Conservation (phyloP, 163 green algal genomes). For the Coccomyxa subellipsoidea region DNA sequence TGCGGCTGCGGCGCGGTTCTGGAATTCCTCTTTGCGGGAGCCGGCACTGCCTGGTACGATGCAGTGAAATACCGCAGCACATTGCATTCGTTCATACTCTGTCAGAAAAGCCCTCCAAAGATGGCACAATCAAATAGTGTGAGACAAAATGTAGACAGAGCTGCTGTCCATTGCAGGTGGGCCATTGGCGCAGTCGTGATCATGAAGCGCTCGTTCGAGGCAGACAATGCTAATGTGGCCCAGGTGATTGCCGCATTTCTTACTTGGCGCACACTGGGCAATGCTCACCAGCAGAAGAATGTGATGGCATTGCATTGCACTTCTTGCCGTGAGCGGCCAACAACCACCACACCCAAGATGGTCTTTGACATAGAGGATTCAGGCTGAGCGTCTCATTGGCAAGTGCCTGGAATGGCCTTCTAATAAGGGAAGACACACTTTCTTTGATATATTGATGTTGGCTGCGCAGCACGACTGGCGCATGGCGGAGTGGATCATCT, state of each 20-base stretch:
- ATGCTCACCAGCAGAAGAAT: neutral
- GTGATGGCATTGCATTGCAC: neutral
- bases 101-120: neutral
- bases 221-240: neutral
- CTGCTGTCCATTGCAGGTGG: neutral
- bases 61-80: neutral
- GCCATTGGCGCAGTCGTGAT: neutral
- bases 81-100: neutral
- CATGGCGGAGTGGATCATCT: constrained; percentile 1
- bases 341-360: no score
- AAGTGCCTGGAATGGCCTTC: no score
- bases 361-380: no score
- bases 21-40: constrained; percentile 1
- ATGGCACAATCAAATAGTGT: neutral
- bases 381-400: no score
- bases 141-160: neutral
- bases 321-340: no score
- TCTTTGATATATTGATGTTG: neutral
- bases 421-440: neutral
- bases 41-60: constrained; percentile 4
- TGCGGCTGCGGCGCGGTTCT: constrained; percentile 3
- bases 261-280: neutral
- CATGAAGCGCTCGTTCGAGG: neutral
- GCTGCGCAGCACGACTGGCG: neutral
- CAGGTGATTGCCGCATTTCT: neutral